Evolutionary conservation across 805 yeast species (phyloP).

Genomic region (Zygosaccharomyces pseudorouxii): DNA sequence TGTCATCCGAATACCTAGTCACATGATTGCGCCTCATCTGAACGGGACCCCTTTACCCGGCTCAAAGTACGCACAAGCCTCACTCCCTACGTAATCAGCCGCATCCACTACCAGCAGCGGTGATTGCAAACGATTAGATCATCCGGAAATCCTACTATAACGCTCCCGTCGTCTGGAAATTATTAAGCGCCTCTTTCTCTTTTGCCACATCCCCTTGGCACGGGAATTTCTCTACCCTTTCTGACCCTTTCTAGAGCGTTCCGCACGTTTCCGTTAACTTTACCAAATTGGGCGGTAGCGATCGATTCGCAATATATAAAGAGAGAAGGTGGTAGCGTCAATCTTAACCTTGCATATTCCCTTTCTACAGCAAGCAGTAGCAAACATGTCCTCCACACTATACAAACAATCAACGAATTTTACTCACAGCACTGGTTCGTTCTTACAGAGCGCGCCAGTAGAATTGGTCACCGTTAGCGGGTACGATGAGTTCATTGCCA

Average conservation of each 20-base stretch:
- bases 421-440: slow-evolving; percentile 32
- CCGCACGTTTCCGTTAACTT: slow-evolving; percentile 1
- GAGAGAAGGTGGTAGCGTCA: not conserved
- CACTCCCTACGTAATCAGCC: no score
- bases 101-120: no score
- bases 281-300: slow-evolving; percentile 1
- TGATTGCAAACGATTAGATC: not conserved
- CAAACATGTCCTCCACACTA: slow-evolving; percentile 10
- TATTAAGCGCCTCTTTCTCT: not conserved
- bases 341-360: not conserved
- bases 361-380: not conserved
- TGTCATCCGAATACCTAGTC: no score
- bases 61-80: no score
- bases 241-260: slow-evolving; percentile 2
- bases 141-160: not conserved
- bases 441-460: slow-evolving; percentile 36
- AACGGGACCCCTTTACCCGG: no score
- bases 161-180: not conserved
- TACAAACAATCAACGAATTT: slow-evolving; percentile 25
- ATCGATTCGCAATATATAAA: slow-evolving; percentile 6
- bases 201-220: not conserved
- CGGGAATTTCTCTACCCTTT: not conserved
- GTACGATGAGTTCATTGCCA: slow-evolving; percentile 38
- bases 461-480: slow-evolving; percentile 40
- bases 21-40: no score